Conservation (phyloP, 805 yeast species). For the Alloascoidea hylecoeti region DNA sequence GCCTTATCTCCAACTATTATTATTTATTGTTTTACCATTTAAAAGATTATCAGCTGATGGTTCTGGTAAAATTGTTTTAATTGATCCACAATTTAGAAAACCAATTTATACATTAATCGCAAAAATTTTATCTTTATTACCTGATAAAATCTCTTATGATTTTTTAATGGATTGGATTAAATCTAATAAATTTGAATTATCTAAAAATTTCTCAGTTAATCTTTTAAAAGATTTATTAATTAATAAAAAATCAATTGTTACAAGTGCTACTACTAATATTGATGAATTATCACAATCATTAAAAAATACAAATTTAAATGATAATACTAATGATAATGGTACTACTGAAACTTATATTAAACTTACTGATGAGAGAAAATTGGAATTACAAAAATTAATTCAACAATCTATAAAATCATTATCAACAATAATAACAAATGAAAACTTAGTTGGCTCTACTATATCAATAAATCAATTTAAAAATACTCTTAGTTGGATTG, state of each 20-base stretch:
- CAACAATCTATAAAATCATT: no score
- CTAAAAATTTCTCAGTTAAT: constrained; percentile 29
- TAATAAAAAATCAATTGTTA: constrained; percentile 14
- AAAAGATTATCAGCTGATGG: constrained; percentile 35
- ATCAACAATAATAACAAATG: no score
- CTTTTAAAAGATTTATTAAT: constrained; percentile 51
- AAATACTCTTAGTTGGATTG: no score
- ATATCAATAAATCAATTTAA: no score
- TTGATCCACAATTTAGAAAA: constrained; percentile 41
- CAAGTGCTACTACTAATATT: constrained; percentile 3
- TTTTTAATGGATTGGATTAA: neutral
- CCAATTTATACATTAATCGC: constrained; percentile 54
- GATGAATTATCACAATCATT: neutral
- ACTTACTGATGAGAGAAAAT: neutral
- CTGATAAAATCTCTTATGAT: neutral
- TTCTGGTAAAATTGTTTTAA: no score
- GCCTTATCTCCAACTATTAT: constrained; percentile 27
- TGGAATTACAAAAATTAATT: neutral
- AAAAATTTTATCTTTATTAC: constrained; percentile 42
- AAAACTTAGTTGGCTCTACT: no score
- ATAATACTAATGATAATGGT: neutral
- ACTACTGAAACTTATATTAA: neutral
- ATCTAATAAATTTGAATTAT: neutral
- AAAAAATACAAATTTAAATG: neutral
- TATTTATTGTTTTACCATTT: constrained; percentile 22